Conservation (phyloP, 169 alveolate species). For the Plasmodium gaboni region DNA sequence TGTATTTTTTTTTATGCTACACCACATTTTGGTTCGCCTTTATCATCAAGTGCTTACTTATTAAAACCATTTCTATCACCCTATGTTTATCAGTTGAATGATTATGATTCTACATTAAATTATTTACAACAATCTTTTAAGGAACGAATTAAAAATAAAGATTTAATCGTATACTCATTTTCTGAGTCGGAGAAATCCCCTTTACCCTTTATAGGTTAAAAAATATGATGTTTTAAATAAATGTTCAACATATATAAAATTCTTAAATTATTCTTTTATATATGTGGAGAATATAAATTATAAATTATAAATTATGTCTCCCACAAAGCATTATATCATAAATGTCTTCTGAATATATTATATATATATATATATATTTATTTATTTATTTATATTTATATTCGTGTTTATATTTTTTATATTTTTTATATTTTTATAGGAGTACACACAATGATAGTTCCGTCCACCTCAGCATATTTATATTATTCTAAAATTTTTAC, state of each 20-base stretch:
- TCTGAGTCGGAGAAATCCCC: slow-evolving; percentile 72
- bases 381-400: not conserved
- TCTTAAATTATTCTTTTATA: no score
- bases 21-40: slow-evolving; percentile 70
- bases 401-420: not conserved
- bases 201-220: slow-evolving; percentile 54
- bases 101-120: slow-evolving; percentile 27
- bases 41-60: slow-evolving; percentile 34
- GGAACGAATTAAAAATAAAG: slow-evolving; percentile 37
- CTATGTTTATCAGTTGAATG: slow-evolving; percentile 51
- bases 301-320: no score
- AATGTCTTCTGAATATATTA: no score
- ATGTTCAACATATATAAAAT: not conserved
- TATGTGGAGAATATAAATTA: no score
- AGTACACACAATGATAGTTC: slow-evolving; percentile 59
- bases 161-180: slow-evolving; percentile 37
- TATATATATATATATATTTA: not conserved
- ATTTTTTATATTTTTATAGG: slow-evolving; percentile 16
- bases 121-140: slow-evolving; percentile 33
- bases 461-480: slow-evolving; percentile 22
- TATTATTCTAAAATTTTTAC: slow-evolving; percentile 45
- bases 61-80: slow-evolving; percentile 57
- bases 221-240: not conserved
- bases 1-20: slow-evolving; percentile 60
- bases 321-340: no score